Evolutionary conservation across 225 moss, liverwort and hornwort genomes (phyloP).

Genomic region (Asterella californica): DNA sequence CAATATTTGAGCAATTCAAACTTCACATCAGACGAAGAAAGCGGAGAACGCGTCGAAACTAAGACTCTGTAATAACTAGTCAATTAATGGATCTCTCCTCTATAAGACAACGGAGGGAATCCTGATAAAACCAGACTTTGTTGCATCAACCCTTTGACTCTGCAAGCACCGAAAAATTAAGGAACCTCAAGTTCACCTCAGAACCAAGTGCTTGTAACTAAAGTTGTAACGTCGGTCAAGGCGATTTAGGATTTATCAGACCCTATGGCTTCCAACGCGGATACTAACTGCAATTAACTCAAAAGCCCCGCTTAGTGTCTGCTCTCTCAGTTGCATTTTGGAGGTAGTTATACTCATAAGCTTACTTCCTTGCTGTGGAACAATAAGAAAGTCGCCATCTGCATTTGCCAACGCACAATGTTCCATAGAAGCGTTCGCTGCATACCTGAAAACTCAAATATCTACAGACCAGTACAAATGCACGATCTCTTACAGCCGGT

Average conservation of each 20-base stretch:
- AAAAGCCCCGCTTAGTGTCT: not conserved
- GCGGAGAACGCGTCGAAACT: no score
- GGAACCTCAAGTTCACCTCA: not conserved
- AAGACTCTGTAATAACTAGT: no score
- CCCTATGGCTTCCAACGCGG: not conserved
- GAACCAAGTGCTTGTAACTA: not conserved
- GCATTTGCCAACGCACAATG: constrained; percentile 86
- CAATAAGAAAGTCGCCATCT: constrained; percentile 86
- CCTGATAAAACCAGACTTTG: not conserved
- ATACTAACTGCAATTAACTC: not conserved
- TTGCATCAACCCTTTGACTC: not conserved
- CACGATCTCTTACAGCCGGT: not conserved
- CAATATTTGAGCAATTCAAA: not conserved
- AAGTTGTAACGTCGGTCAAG: not conserved
- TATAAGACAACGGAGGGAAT: no score
- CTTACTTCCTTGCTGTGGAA: constrained; percentile 92
- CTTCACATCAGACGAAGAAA: not conserved
- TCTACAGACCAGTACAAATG: not conserved
- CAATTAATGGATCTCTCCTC: no score
- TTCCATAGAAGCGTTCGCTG: constrained; percentile 77
- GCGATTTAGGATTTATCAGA: not conserved
- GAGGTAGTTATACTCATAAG: not conserved
- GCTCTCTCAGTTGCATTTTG: not conserved
- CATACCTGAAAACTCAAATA: constrained; percentile 46
- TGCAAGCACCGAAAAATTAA: not conserved